These are phyloP conservation scores for Mycena metata DNA, from an alignment of 768 basidiomycete species.

Conservation along the genomic window DNA sequence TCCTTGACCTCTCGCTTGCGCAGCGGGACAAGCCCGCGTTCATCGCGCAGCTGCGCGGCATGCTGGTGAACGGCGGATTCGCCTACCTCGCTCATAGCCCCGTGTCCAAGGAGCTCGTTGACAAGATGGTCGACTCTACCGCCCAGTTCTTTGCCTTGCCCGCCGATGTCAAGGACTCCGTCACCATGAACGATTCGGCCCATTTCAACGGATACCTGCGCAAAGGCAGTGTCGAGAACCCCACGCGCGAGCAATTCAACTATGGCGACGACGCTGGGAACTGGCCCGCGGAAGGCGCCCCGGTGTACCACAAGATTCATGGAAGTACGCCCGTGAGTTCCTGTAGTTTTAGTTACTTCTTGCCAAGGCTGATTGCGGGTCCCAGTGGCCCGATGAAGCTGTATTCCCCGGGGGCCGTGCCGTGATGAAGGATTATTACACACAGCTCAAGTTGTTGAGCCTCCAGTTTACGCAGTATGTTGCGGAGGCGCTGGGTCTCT, in stretches of 20 bases:
- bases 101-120: constrained; percentile 53
- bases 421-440: constrained; percentile 30
- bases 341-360: background rate
- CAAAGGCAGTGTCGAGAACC: constrained; percentile 28
- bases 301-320: constrained; percentile 33
- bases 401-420: constrained; percentile 33
- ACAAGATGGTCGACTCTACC: constrained; percentile 57
- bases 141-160: constrained; percentile 66
- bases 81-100: constrained; percentile 65
- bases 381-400: constrained; percentile 34
- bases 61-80: constrained; percentile 68
- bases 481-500: constrained; percentile 36
- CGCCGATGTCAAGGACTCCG: constrained; percentile 56
- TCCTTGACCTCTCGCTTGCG: constrained; percentile 31
- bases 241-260: constrained; percentile 37
- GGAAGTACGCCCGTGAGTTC: constrained; percentile 28
- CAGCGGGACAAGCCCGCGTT: constrained; percentile 47
- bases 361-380: background rate
- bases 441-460: constrained; percentile 23
- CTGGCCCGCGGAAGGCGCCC: constrained; percentile 15
- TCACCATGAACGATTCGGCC: constrained; percentile 62
- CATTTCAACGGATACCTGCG: constrained; percentile 69
- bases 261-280: constrained; percentile 29
- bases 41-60: constrained; percentile 61
- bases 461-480: constrained; percentile 29